Base-by-base conservation (phyloP, 345 rosid species). In the Cardamine occulta region DNA sequence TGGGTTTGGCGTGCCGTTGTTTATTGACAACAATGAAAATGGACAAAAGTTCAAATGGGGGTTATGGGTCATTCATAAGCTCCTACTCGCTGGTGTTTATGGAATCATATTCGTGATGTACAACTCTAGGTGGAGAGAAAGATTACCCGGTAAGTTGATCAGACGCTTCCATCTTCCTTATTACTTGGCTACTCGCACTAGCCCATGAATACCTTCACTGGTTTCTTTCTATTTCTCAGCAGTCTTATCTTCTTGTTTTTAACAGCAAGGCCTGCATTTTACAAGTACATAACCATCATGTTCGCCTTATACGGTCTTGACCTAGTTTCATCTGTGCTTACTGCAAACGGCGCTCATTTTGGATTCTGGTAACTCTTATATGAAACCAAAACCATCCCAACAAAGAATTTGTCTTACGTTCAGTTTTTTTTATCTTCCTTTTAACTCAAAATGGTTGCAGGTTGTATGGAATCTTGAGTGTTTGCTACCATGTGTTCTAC, bases 251-350 rank as follows among this genome's bases (percentile, higher is more conserved):
- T 32, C 39, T 72, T 68, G 52, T 68, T 70, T 15, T 55, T n/a
- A 59, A 77, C 88, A 93, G 98, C 96, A 66, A 84, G 97, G 77
- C 97, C 98, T 60, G 90, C 93, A 32, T 93, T 89, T 79, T 87
- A 89, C 89, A 89, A 84, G 72, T 91, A 93, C 73, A 78, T 87
- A 35, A 81, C 72, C 35, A 65, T 84, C 80, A 91, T 91, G 97
- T 84, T 86, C 44, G 67, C 76, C 73, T 74, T 91, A 79, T 88
- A 93, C 63, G 87, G 88, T 2, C 67, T 91, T 28, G 79, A 84
- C 18, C 76, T 93, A 59, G 79, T 89, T 75, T 89, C 91, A 18
- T 89, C 91, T 62, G 93, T 66, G 8, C 83, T 93, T 49, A 79
- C 86, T 13, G 90, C 87, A 48, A 83, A 82, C 51, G 87, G 90